Base-by-base conservation (phyloP, 2,329 filamentous ascomycete genomes). In the Paraphaeosphaeria minitans region DNA sequence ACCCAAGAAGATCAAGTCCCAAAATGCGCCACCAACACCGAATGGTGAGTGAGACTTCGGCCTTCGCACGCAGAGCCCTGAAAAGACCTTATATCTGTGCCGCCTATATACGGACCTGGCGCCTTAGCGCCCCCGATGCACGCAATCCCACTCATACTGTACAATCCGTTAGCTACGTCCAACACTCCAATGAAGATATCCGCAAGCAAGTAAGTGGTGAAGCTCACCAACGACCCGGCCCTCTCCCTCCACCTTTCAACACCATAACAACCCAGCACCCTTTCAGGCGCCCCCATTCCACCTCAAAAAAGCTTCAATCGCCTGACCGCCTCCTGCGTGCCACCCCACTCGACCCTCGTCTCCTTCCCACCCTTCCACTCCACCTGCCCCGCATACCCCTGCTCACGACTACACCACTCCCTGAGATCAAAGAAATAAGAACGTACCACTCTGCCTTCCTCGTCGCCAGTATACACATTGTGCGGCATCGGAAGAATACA, bases 381-480 rank as follows among this genome's bases (percentile, higher is more conserved):
- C 7, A 66, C 62, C 52, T 61, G 54, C 5, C 57, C 55, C 21
- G 53, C 51, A 45, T 31, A 58, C 13, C 61, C 61, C 16, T 29
- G 33, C 35, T 53, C 56, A 19, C 62, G 24, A 22, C 56, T 55
- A 45, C 19, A 50, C 62, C 59, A 63, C 10, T 58, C 45, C 12
- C 16, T 50, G 35, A 57, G 21, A 53, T n/a, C 49, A 58, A 39
- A 21, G 39, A 59, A 56, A 57, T 19, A 55, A 50, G 29, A 57
- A 73, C 73, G 58, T 70, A 76, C 73, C 58, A 99, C 94, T 81
- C 89, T 85, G 31, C 95, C 95, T 63, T 93, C 90, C 64, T 98
- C 95, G 79, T 98, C 95, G 3, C 94, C 95, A 0, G 93, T 97
- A 77, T 97, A 98, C 10, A 98, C 88, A 61, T 89, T 85, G 62